A percentile compares a stretch with the other conserved stretches of the same genome.
Conservation (phyloP, 768 basidiomycete genomes). For the Rhizopogon salebrosus region DNA sequence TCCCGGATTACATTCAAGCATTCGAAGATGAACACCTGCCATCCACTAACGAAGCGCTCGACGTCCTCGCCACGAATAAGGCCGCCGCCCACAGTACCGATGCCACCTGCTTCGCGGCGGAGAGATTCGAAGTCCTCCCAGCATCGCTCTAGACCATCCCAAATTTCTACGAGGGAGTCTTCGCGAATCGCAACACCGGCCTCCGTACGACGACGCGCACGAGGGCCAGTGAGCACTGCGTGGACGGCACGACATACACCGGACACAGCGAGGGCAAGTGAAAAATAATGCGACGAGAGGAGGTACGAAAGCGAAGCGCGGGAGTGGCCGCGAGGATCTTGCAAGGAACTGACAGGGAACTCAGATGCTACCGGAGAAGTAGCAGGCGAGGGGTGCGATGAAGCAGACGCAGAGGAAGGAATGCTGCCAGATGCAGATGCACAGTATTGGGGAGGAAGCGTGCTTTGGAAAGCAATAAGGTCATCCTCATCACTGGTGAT, state of each 20-base stretch:
- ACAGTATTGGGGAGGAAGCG: slow-evolving; percentile 41
- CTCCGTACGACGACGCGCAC: slow-evolving; percentile 55
- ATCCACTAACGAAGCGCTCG: slow-evolving; percentile 71
- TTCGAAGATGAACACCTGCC: slow-evolving; percentile 93
- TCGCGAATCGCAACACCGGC: slow-evolving; percentile 53
- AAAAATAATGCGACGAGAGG: slow-evolving; percentile 54
- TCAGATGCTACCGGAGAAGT: slow-evolving; percentile 17
- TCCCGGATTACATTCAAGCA: slow-evolving; percentile 88
- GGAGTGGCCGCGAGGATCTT: slow-evolving; percentile 19
- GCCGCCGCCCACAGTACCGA: slow-evolving; percentile 31
- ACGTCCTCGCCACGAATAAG: slow-evolving; percentile 45
- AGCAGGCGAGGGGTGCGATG: slow-evolving; percentile 31
- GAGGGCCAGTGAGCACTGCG: slow-evolving; percentile 69
- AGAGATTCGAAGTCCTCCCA: slow-evolving; percentile 82
- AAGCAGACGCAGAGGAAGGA: slow-evolving; percentile 26
- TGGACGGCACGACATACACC: slow-evolving; percentile 77
- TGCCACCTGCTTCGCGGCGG: slow-evolving; percentile 38
- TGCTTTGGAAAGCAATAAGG: slow-evolving; percentile 63
- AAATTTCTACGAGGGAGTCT: slow-evolving; percentile 67
- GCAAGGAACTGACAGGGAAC: slow-evolving; percentile 18
- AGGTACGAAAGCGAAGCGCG: slow-evolving; percentile 41
- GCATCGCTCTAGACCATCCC: slow-evolving; percentile 74
- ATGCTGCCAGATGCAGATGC: slow-evolving; percentile 21
- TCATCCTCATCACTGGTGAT: slow-evolving; percentile 65
- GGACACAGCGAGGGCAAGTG: slow-evolving; percentile 70